phyloP scores from a whole-genome alignment of 1,139 yeast genomes.

The Scheffersomyces insectosa region DNA sequence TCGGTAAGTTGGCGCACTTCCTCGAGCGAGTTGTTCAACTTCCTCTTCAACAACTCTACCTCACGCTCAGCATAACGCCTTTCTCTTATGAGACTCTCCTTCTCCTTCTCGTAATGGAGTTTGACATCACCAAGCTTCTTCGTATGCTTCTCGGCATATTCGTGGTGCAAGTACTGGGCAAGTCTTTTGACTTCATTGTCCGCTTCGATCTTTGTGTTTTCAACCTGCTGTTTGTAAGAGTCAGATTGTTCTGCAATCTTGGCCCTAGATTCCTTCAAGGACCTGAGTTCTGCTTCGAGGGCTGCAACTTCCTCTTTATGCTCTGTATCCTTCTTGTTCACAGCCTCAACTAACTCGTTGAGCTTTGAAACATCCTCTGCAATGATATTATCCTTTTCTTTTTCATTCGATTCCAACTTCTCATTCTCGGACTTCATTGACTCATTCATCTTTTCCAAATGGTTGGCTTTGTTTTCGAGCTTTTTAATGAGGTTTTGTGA shows the following conservation, averaged over 20 bases:
- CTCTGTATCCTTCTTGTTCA: constrained; percentile 13
- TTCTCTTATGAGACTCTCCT: constrained; percentile 9
- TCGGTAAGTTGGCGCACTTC: constrained; percentile 16
- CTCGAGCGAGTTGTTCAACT: constrained; percentile 15
- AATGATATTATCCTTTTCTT: constrained; percentile 22
- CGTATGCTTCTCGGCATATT: constrained; percentile 25
- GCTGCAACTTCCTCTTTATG: constrained; percentile 12
- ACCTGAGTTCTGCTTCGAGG: constrained; percentile 12
- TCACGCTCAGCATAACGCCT: constrained; percentile 14
- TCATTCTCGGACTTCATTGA: neutral
- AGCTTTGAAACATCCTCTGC: constrained; percentile 22
- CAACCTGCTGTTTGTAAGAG: constrained; percentile 14
- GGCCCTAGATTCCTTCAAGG: constrained; percentile 10
- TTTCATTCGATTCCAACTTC: constrained; percentile 10
- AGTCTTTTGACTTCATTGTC: constrained; percentile 23
- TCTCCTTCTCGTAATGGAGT: constrained; percentile 15
- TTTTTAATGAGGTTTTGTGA: constrained; percentile 8
- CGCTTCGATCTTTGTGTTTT: constrained; percentile 17
- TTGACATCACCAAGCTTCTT: constrained; percentile 17
- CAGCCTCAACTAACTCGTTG: constrained; percentile 19
- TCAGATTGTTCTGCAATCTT: constrained; percentile 9
- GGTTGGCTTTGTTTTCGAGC: constrained; percentile 4
- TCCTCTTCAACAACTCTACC: constrained; percentile 16
- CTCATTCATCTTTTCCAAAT: constrained; percentile 1
- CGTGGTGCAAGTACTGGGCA: constrained; percentile 24